These are phyloP conservation scores for Bolboschoenoplectus hybrid DNA, from an alignment of 202 grass and related monocot genomes.

Conservation along the genomic window DNA sequence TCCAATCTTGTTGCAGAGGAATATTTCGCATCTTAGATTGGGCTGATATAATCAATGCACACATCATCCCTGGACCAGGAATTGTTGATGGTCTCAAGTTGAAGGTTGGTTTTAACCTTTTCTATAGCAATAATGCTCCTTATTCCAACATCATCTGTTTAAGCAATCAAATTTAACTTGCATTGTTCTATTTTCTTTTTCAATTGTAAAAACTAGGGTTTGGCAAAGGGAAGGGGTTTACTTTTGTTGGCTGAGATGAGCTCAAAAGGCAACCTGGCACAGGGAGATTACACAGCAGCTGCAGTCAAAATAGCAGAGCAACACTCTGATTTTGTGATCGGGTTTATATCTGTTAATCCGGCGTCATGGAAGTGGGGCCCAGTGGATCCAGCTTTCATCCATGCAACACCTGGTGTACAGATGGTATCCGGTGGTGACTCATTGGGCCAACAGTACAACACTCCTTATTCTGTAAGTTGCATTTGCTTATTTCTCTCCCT, in stretches of 20 bases:
- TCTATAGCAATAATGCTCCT: not conserved
- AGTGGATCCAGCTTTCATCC: constrained; percentile 61
- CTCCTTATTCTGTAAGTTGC: constrained; percentile 69
- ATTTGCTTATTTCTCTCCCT: not conserved
- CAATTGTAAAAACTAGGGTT: constrained; percentile 58
- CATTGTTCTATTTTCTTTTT: not conserved
- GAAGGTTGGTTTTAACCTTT: constrained; percentile 53
- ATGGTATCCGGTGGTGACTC: constrained; percentile 63
- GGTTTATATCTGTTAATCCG: constrained; percentile 95
- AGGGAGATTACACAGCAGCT: constrained; percentile 75
- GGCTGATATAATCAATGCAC: constrained; percentile 91
- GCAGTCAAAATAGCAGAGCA: constrained; percentile 86
- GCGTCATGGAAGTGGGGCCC: constrained; percentile 65
- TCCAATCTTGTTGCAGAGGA: constrained; percentile 52
- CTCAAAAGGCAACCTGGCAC: constrained; percentile 85
- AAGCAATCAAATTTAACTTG: constrained; percentile 2
- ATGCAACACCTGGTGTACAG: constrained; percentile 82
- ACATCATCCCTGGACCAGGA: constrained; percentile 84
- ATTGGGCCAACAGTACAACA: constrained; percentile 80
- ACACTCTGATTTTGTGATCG: constrained; percentile 89
- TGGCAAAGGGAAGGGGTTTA: constrained; percentile 70
- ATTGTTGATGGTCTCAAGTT: constrained; percentile 90
- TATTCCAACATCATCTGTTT: not conserved
- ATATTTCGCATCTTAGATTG: constrained; percentile 86
- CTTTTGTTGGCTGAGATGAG: constrained; percentile 97